phyloP scores from a whole-genome alignment of 139 green algal genomes.

The Chlorokybus atmophyticus region DNA sequence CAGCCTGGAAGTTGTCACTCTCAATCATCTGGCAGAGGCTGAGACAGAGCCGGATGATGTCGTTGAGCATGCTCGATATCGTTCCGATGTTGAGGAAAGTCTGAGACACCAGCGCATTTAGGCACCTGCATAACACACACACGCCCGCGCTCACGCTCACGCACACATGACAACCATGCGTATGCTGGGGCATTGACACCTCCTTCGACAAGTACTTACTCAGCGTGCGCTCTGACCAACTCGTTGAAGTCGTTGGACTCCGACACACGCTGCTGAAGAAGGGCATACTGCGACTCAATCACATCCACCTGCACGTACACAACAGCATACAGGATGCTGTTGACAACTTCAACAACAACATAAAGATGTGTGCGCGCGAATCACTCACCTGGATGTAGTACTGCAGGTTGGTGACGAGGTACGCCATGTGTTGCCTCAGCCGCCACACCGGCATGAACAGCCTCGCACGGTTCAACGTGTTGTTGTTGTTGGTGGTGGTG shows the following conservation, averaged over 20 bases:
- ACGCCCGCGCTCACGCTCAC: too few relatives aligned
- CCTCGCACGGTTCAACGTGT: background rate
- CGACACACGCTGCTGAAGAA: slow-evolving; percentile 36
- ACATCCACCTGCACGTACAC: slow-evolving; percentile 67
- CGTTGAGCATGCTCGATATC: slow-evolving; percentile 33
- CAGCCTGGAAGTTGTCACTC: background rate
- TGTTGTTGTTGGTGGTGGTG: background rate
- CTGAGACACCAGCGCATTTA: slow-evolving; percentile 43
- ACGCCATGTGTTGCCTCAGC: slow-evolving; percentile 59
- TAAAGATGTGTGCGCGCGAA: too few relatives aligned
- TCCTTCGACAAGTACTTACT: too few relatives aligned
- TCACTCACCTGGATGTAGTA: slow-evolving; percentile 61
- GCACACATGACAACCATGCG: too few relatives aligned
- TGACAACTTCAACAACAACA: too few relatives aligned
- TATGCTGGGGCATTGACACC: too few relatives aligned
- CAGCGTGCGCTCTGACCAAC: slow-evolving; percentile 44
- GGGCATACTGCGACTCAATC: slow-evolving; percentile 45
- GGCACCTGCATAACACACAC: background rate
- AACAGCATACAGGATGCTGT: too few relatives aligned
- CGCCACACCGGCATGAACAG: slow-evolving; percentile 36
- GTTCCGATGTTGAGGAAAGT: slow-evolving; percentile 45
- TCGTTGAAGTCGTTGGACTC: slow-evolving; percentile 52
- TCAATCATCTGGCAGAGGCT: slow-evolving; percentile 37
- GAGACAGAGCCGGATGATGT: slow-evolving; percentile 42
- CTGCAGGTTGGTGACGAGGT: slow-evolving; percentile 67